Base-by-base conservation (phyloP, 495 filamentous ascomycete species). In the Annulohypoxylon maeteangense region DNA sequence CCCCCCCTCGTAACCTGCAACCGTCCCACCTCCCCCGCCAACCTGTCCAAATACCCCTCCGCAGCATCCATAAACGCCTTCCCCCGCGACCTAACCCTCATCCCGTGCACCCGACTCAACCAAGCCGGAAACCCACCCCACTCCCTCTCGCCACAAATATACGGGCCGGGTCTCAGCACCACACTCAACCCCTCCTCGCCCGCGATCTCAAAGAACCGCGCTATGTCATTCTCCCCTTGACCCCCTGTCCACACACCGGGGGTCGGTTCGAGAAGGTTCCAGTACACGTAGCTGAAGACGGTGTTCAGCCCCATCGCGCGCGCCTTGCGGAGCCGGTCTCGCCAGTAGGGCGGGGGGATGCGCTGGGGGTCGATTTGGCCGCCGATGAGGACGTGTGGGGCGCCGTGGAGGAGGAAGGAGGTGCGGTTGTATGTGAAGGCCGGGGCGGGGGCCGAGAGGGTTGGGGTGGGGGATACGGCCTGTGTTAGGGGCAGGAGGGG, bases 361-460 rank as follows among this genome's bases (percentile, higher is more conserved):
- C 81, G 76, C 62, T 85, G 83, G 0, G 82, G 81, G 48, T 85
- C 83, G 79, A 85, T 85, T 67, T 85, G 83, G 1, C 83, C 83
- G 3, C 83, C 83, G 44, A 84, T 79, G 23, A 85, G 82, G 40
- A 81, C 77, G 65, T 75, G 80, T 12, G 77, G 81, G 45, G 78
- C 70, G 58, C 80, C 80, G 74, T 82, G 47, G 5, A 84, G 76
- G 14, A 83, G 77, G 62, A 85, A 85, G 4, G 78, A 79, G 32
- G 60, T 69, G 7, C 72, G 54, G 42, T 76, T 60, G 22, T 78
- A 78, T 2, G 74, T 75, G 62, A 78, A 78, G 1, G 72, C 68
- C 16, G 72, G 69, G 16, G 56, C 32, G 16, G 61, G 53, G 16
- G 72, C 69, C 16, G 72, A 72, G 23, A 27, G 70, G 48, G 40